Base-by-base conservation (phyloP, 2,329 filamentous ascomycete genomes). In the Colletotrichum tamarilloi region DNA sequence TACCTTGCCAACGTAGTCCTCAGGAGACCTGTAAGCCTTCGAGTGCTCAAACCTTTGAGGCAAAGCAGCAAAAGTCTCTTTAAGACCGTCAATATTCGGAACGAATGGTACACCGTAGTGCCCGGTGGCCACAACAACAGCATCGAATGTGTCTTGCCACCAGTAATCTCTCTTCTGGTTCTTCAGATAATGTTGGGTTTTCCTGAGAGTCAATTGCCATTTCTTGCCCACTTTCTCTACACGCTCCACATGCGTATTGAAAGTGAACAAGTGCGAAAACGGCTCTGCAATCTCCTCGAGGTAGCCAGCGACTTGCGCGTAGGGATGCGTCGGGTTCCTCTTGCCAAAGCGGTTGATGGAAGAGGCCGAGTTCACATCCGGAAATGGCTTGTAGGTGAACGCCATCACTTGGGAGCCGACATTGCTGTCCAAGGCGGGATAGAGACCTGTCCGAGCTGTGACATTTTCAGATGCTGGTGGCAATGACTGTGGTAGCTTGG, bases 161-260 rank as follows among this genome's bases (percentile, higher is more conserved):
- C 82, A 83, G 63, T 82, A 81, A 74, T 81, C 87, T 52, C 82
- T 81, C 3, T 77, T 77, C 4, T 77, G 79, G 3, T 81, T 74
- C 0, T 81, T 75, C 56, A 89, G 86, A 53, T 87, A 79, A 14
- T 71, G 57, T 24, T 78, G 77, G 8, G 82, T 81, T 46, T 85
- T 84, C 1, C 89, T 82, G 32, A 91, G 79, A 0, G 85, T 88
- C 22, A 90, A 72, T 1, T 81, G 78, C 88, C 85, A 90, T 78
- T 85, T 86, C 0, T 79, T 78, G 16, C 77, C 78, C 2, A 79
- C 65, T 68, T 88, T 87, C 28, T 87, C 83, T 0, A 86, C 87
- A 5, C 82, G 79, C 78, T 92, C 90, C 4, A 92, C 89, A 0
- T 88, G 90, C 0, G 90, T 92, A 67, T 87, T 85, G 67, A 87